These are phyloP conservation scores for Collybiopsis confluens DNA, from an alignment of 768 basidiomycete genomes.

Conservation along the genomic window DNA sequence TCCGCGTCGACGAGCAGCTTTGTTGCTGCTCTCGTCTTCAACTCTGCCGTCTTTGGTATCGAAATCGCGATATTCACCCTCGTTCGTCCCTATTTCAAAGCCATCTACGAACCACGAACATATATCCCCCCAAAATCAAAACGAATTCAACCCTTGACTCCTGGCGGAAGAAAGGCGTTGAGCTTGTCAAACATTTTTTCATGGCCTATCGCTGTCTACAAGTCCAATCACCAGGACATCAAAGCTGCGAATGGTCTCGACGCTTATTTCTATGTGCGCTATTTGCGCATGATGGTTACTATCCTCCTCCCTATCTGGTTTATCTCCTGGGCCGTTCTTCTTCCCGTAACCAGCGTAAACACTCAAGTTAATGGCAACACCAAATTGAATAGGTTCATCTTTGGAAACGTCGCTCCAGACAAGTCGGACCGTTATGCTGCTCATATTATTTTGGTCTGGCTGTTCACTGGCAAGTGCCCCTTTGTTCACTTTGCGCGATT, in stretches of 20 bases:
- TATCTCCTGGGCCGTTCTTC: conserved; percentile 78
- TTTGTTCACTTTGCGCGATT: background rate
- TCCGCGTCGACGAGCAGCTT: conserved; percentile 32
- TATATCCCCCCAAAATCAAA: conserved; percentile 50
- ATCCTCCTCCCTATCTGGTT: conserved; percentile 90
- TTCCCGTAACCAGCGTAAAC: conserved; percentile 66
- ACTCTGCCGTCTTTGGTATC: conserved; percentile 63
- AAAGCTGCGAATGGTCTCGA: conserved; percentile 76
- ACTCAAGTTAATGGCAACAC: conserved; percentile 40
- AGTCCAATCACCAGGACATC: conserved; percentile 58
- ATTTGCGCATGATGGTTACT: conserved; percentile 77
- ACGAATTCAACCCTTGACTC: conserved; percentile 33
- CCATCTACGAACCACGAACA: conserved; percentile 86
- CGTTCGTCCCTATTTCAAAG: conserved; percentile 78
- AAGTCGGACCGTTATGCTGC: conserved; percentile 65
- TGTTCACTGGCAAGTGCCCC: conserved; percentile 71
- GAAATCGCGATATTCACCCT: conserved; percentile 80
- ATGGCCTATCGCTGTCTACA: conserved; percentile 67
- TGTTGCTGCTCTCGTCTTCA: conserved; percentile 83
- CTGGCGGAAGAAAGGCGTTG: background rate
- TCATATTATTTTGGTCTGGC: conserved; percentile 71
- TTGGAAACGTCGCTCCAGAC: conserved; percentile 64
- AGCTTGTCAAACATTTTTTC: conserved; percentile 28
- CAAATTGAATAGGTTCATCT: conserved; percentile 70
- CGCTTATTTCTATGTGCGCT: conserved; percentile 92